Base-by-base conservation (phyloP, 2,329 filamentous ascomycete species). In the Aureobasidium sp. region DNA sequence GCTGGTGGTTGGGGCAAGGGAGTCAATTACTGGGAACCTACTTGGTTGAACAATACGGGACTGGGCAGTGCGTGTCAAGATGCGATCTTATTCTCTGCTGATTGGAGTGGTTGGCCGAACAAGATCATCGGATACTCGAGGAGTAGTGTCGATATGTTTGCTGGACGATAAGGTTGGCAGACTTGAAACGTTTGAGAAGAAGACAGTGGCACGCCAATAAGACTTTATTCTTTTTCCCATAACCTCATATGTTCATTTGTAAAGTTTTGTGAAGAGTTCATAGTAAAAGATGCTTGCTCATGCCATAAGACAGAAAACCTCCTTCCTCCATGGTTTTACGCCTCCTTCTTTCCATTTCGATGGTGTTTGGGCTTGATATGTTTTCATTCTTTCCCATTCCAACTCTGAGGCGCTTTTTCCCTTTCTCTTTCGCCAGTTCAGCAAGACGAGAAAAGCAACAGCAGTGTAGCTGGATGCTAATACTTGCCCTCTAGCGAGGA, bases 1-100 rank as follows among this genome's bases (percentile, higher is more conserved):
- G 59, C 44, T 10, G 65, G 64, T 25, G 68, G 67, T 21, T 62
- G 63, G 42, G 69, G 67, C 2, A 67, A 64, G 51, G 74, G 74
- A 1, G 30, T 71, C 25, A 68, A 68, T 50, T 72, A 71, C 59
- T 72, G 69, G 69, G 69, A 72, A 62, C 70, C 70, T 5, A 67
- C 69, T 7, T 72, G 68, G 68, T 45, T 70, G 27, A 65, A 68
- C 39, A 70, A 70, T 61, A 68, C 67, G 5, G 67, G 63, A 2
- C 58, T 69, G 51, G 70, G 69, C 9, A 68, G 65, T 59, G 68
- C 66, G 30, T 72, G 70, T 55, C 62, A 65, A 13, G 64, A 69
- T 58, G 68, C 67, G 27, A 63, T 70, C 59, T 63, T 72, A 59
- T 70, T 72, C 53, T 65, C 66, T 53, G 58, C 65, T 8, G 68